A percentile compares a stretch with the other conserved stretches of the same genome.
These are phyloP conservation scores for Penicillium sp. DNA, from an alignment of 2,329 filamentous ascomycete species.

Conservation along the genomic window DNA sequence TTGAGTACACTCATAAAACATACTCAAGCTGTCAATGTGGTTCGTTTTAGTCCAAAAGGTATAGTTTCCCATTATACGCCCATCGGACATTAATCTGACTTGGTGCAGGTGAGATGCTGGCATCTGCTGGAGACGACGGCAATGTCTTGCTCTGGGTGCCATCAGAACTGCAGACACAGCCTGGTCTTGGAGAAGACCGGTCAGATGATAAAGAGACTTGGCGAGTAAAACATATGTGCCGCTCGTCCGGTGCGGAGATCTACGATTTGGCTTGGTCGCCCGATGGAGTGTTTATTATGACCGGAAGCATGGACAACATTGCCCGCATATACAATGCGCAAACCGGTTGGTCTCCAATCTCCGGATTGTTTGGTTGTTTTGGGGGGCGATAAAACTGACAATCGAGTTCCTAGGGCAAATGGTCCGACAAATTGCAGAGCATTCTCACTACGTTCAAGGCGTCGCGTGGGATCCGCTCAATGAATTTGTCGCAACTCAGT, in stretches of 20 bases:
- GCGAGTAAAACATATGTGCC: slow-evolving; percentile 96
- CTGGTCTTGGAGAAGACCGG: slow-evolving; percentile 75
- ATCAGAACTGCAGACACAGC: slow-evolving; percentile 68
- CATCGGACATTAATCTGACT: slow-evolving; percentile 23
- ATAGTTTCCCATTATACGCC: slow-evolving; percentile 20
- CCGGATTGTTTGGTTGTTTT: background rate
- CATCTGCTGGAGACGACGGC: slow-evolving; percentile 93
- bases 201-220: slow-evolving; percentile 95
- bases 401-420: slow-evolving; percentile 52
- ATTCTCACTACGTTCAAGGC: slow-evolving; percentile 97
- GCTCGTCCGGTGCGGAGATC: slow-evolving; percentile 90
- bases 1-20: slow-evolving; percentile 89
- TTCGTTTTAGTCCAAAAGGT: slow-evolving; percentile 94
- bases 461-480: slow-evolving; percentile 98
- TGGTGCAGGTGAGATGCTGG: slow-evolving; percentile 76
- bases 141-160: slow-evolving; percentile 97
- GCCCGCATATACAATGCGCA: slow-evolving; percentile 94
- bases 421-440: slow-evolving; percentile 91
- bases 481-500: slow-evolving; percentile 97
- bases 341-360: slow-evolving; percentile 61
- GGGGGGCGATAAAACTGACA: background rate
- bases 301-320: slow-evolving; percentile 98
- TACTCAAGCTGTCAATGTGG: slow-evolving; percentile 96
- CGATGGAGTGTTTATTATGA: slow-evolving; percentile 94
- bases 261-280: slow-evolving; percentile 99